Evolutionary conservation across 495 filamentous ascomycete genomes (phyloP), one percentile per base, ranked within the genome.

Genomic region (Cetradonia linearis): DNA sequence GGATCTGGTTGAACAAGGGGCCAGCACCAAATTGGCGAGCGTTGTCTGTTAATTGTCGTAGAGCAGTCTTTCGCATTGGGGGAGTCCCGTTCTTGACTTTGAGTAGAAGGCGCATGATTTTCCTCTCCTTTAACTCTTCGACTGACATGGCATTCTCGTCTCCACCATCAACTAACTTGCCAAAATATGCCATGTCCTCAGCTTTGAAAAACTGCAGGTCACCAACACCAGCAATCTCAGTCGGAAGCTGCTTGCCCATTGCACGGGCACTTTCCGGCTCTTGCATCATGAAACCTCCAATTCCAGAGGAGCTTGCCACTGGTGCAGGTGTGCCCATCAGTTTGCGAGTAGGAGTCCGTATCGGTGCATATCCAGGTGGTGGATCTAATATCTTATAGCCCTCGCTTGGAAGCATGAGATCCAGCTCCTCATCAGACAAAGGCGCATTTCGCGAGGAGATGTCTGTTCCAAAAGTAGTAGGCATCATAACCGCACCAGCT

Each of bases 1-100:
- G 81, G 62, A 99, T 97, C 72, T 99, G 94, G 72, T 96, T 95
- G 77, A 99, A 99, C 10, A 97, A 80, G 33, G 94, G 81, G 0
- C 89, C 92, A 36, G 94, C 91, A 49, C 94, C 94, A 69, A 99
- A 97, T 74, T 96, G 89, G 23, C 92, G 85, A 40, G 94, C 94
- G 71, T 96, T 97, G 69, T 99, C 94, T 30, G 94, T 99, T 55
- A 99, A 82, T 69, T 97, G 94, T 71, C 94, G 86, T 62, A 99
- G 81, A n/a, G 94, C 94, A 47, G 94, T 97, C 79, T 99, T 99
- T 73, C 94, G 80, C 94, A 97, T 97, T 3, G 94, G 91, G 52
- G 94, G 94, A 34, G 94, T 97, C 61, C 94, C 94, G 70, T 99
- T 99, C 82, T 99, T 99, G 76, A 99, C 92, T 74, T 97, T 99